Conservation (phyloP, 164 flowering plant species). For the Akebia trifoliata region DNA sequence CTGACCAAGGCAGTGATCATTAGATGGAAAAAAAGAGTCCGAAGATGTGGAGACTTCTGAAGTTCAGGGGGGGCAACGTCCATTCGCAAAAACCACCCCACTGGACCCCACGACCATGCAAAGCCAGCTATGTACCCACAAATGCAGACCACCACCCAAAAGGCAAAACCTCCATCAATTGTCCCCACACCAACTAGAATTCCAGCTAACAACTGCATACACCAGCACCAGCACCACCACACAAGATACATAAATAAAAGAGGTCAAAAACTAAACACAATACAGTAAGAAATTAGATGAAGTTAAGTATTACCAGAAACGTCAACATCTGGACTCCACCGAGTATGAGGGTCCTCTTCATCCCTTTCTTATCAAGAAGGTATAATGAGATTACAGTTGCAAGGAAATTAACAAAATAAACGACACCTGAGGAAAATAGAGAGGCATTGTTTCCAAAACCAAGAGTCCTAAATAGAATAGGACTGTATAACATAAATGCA, state of each 20-base stretch:
- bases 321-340: slow-evolving; percentile 31
- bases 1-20: slow-evolving; percentile 71
- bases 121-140: slow-evolving; percentile 72
- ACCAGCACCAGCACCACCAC: too few species aligned
- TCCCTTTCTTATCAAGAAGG: slow-evolving; percentile 19
- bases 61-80: slow-evolving; percentile 85
- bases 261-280: too few species aligned
- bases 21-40: too few species aligned
- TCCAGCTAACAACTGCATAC: slow-evolving; percentile 44
- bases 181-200: slow-evolving; percentile 53
- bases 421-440: slow-evolving; percentile 24
- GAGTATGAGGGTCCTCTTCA: slow-evolving; percentile 14
- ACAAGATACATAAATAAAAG: neutral
- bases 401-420: slow-evolving; percentile 12
- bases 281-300: neutral
- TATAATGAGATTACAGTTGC: slow-evolving; percentile 17
- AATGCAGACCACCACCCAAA: slow-evolving; percentile 64
- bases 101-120: slow-evolving; percentile 96
- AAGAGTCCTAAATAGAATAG: slow-evolving; percentile 22
- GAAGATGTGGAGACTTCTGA: too few species aligned
- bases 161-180: slow-evolving; percentile 57
- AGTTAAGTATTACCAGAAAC: slow-evolving; percentile 15
- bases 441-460: slow-evolving; percentile 25
- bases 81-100: slow-evolving; percentile 84
- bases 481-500: slow-evolving; percentile 27